phyloP scores from a whole-genome alignment of 371 early-diverging fungal species.

The Mortierella sp. region DNA sequence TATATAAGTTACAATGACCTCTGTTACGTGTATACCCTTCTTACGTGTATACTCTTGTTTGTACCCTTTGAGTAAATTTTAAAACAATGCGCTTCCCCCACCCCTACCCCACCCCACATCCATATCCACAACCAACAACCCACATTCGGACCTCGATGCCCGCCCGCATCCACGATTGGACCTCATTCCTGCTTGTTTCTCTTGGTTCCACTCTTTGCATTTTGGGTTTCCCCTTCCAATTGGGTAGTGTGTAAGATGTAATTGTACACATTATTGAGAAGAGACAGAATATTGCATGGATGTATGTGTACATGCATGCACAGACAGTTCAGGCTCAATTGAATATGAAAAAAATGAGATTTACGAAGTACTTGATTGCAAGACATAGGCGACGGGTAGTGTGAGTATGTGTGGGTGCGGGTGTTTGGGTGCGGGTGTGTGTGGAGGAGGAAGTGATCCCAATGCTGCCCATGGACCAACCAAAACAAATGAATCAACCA shows the following conservation, averaged over 20 bases:
- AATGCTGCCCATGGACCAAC: neutral
- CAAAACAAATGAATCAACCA: neutral
- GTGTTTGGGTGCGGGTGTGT: too few species aligned
- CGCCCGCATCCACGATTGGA: too few species aligned
- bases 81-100: neutral
- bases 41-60: neutral
- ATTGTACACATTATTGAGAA: neutral
- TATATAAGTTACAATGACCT: neutral
- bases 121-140: too few species aligned
- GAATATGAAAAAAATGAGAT: neutral
- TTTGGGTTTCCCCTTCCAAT: neutral
- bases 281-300: neutral
- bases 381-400: neutral
- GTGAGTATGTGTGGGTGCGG: neutral
- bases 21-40: neutral
- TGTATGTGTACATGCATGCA: neutral
- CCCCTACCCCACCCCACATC: neutral
- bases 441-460: neutral
- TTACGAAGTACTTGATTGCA: neutral
- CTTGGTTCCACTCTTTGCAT: neutral
- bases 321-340: neutral
- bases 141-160: too few species aligned
- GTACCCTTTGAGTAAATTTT: neutral
- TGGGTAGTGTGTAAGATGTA: neutral
- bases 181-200: neutral